Evolutionary conservation across 73 alveolate species (phyloP).

Genomic region (Effrenium voratum): DNA sequence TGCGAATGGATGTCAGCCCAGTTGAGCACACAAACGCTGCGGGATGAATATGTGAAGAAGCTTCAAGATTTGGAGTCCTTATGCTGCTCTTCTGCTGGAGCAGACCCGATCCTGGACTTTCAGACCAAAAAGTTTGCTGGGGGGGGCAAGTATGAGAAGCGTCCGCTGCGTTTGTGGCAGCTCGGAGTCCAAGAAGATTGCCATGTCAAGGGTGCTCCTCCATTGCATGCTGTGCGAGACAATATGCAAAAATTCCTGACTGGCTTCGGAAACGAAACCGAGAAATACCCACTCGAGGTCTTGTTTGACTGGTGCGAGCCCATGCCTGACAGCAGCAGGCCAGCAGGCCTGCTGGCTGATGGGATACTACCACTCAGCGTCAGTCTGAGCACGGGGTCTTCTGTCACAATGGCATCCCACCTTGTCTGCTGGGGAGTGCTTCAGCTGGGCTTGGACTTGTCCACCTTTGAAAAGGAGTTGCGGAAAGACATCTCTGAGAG

Average conservation of each 20-base stretch:
- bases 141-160: background rate
- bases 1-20: background rate
- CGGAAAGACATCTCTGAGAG: conserved; percentile 18
- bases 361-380: too few species aligned
- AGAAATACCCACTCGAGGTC: background rate
- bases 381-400: background rate
- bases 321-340: background rate
- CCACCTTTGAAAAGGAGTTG: background rate
- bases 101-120: too few species aligned
- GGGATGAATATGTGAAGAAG: background rate
- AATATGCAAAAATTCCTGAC: background rate
- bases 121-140: too few species aligned
- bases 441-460: background rate
- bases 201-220: conserved; percentile 41
- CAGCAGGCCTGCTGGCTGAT: background rate
- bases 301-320: background rate
- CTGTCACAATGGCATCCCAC: conserved; percentile 47
- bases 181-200: background rate
- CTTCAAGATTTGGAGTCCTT: too few species aligned
- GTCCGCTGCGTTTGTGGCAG: conserved; percentile 2
- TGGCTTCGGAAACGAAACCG: background rate
- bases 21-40: background rate
- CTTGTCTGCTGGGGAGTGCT: background rate
- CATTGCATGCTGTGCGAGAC: background rate
- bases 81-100: background rate